These are phyloP conservation scores for Geranomyces michiganensis DNA, from an alignment of 192 early-diverging fungal genomes.

Conservation along the genomic window DNA sequence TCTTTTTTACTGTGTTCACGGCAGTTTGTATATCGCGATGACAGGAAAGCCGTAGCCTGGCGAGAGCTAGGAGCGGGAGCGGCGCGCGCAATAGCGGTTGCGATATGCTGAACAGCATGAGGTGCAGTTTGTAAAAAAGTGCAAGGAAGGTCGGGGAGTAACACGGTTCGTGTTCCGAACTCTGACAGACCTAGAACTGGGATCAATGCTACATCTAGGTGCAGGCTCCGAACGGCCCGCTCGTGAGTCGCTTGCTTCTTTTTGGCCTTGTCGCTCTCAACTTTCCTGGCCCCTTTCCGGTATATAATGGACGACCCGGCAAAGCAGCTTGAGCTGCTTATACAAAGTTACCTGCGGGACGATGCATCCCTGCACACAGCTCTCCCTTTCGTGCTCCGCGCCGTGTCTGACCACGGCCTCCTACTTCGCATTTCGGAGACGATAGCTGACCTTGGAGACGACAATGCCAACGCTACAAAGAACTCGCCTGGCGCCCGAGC, in stretches of 20 bases:
- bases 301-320: slow-evolving; percentile 1
- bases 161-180: too few species aligned
- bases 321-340: slow-evolving; percentile 22
- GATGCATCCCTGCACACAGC: background rate
- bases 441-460: background rate
- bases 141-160: too few species aligned
- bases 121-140: too few species aligned
- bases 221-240: too few species aligned
- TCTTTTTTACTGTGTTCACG: slow-evolving; percentile 60
- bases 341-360: background rate
- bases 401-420: background rate
- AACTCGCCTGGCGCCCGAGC: slow-evolving; percentile 11
- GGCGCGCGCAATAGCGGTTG: too few species aligned
- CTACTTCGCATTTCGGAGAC: background rate
- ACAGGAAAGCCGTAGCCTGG: background rate
- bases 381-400: slow-evolving; percentile 4
- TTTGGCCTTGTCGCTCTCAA: background rate
- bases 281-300: background rate
- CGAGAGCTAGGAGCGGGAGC: too few species aligned
- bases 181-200: too few species aligned
- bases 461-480: background rate
- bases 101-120: too few species aligned
- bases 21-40: slow-evolving; percentile 18
- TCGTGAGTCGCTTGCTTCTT: background rate
- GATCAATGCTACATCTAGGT: too few species aligned